Base-by-base conservation (phyloP, 306 rosid genomes). In the Malus sieversii region DNA sequence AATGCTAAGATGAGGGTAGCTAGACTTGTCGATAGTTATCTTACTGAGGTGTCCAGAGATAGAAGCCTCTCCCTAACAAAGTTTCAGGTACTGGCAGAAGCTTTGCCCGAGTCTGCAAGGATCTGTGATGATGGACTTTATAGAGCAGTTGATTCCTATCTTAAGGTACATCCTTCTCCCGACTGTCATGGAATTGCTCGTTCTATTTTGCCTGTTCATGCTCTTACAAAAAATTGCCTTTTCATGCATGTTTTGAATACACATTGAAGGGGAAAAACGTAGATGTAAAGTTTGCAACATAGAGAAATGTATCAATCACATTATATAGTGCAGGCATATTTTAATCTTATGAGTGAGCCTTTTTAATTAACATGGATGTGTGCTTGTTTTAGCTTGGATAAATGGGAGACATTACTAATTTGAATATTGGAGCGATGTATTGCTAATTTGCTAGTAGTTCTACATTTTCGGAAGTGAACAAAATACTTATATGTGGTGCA, bases 21-120 rank as follows among this genome's bases (percentile, higher is more conserved):
- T 55, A 89, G 97, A 87, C 97, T 96, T 81, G 97, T 96, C 55
- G 99, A 96, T 44, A 96, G 99, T 83, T 96, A 96, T 81, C 97
- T 96, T 38, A 96, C 99, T 3, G 98, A 96, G 72, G 99, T 89
- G 14, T 91, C 99, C 33, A 87, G 98, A 84, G 98, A 96, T 76
- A 82, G 97, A 80, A 89, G 85, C 84, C 98, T 96, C 73, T 86
- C 99, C 75, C 84, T 96, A 73, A 96, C 99, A 27, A 96, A 96
- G 87, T 96, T 96, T 86, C 99, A 96, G 83, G 99, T 92, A 2
- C 91, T 96, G 59, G 99, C 98, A 4, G 99, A 96, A 84, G 98
- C 99, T 75, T 86, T 96, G 88, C 99, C 99, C n/a, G 99, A 96
- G 67, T 88, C 97, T 61, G 98, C 99, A 70, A 84, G 99, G 83